These are phyloP conservation scores for Cryptococcus jaspeensis DNA, from an alignment of 1,284 basidiomycete species.

Conservation along the genomic window DNA sequence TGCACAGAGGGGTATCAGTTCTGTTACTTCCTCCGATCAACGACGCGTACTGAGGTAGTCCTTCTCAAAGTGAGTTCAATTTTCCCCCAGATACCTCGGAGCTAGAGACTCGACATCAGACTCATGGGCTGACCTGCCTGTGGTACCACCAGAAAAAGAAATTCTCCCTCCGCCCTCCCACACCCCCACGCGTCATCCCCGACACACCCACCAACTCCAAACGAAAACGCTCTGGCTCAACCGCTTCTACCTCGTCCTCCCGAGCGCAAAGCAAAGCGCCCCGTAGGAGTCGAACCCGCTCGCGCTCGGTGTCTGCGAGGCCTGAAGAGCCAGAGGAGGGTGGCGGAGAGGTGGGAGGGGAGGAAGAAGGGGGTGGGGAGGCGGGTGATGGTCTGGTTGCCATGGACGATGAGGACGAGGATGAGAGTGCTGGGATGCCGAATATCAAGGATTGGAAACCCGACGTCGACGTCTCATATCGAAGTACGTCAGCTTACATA, in stretches of 20 bases:
- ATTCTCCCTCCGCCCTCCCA: constrained; percentile 37
- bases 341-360: neutral
- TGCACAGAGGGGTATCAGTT: constrained; percentile 44
- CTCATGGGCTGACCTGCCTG: no score
- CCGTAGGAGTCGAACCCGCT: constrained; percentile 11
- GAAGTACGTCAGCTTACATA: constrained; percentile 25
- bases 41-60: constrained; percentile 46
- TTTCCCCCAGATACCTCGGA: no score
- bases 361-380: constrained; percentile 5
- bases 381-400: constrained; percentile 10
- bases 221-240: constrained; percentile 17
- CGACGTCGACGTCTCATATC: constrained; percentile 40
- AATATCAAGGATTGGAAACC: constrained; percentile 50
- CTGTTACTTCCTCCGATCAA: constrained; percentile 48
- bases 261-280: neutral
- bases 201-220: constrained; percentile 12
- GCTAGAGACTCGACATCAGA: no score
- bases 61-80: constrained; percentile 37
- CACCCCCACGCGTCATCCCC: constrained; percentile 25
- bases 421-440: constrained; percentile 16
- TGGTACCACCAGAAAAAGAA: constrained; percentile 36
- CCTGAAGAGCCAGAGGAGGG: neutral
- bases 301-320: constrained; percentile 10
- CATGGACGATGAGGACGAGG: constrained; percentile 21
- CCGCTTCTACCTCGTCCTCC: constrained; percentile 2